Percentiles rank a stretch among this genome's conserved stretches.
phyloP scores from a whole-genome alignment of 768 basidiomycete species.

The Pleurotus pulmonarius region DNA sequence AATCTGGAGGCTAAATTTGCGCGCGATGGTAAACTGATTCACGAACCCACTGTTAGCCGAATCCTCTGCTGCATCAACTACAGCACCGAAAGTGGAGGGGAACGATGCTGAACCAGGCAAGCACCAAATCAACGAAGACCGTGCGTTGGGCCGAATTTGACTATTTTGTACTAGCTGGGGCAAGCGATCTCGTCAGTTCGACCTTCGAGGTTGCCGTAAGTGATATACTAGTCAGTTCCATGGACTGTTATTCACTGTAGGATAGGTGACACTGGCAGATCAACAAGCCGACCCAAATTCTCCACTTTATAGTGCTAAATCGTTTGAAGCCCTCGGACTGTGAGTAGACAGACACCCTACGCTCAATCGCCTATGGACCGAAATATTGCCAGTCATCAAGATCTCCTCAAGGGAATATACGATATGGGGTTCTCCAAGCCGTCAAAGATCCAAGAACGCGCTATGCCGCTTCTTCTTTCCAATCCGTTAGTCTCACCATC shows the following conservation, averaged over 20 bases:
- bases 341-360: constrained; percentile 34
- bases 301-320: constrained; percentile 90
- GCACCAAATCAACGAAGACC: background rate
- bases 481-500: constrained; percentile 66
- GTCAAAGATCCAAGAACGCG: constrained; percentile 98
- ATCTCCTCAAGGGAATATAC: constrained; percentile 91
- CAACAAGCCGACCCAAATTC: constrained; percentile 95
- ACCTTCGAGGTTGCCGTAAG: constrained; percentile 80
- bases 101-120: constrained; percentile 21
- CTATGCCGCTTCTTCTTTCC: constrained; percentile 82
- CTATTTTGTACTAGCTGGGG: constrained; percentile 18
- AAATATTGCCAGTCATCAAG: constrained; percentile 53
- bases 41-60: constrained; percentile 20
- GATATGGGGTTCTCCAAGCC: constrained; percentile 96
- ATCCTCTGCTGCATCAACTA: constrained; percentile 13
- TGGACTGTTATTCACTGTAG: constrained; percentile 3
- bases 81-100: constrained; percentile 13
- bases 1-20: background rate
- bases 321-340: constrained; percentile 95
- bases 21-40: background rate
- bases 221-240: constrained; percentile 5
- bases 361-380: background rate
- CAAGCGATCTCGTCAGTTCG: constrained; percentile 69
- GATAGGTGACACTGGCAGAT: constrained; percentile 91
- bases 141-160: background rate